These are phyloP conservation scores for Rhododendron williamsianum DNA, from an alignment of 148 eudicot species.

Conservation along the genomic window DNA sequence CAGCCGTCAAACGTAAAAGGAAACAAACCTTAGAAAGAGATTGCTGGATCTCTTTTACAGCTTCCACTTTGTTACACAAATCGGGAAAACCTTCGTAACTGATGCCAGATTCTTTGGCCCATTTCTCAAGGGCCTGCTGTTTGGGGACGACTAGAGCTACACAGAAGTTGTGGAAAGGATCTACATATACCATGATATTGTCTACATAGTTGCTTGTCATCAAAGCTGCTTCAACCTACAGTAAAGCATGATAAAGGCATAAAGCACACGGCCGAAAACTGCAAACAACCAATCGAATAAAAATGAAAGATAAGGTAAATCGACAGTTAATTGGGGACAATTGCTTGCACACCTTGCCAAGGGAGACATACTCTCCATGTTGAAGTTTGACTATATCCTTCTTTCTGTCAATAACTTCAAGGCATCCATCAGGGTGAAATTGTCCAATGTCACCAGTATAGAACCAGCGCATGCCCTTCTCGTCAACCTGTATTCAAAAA, in stretches of 20 bases:
- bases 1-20: not conserved
- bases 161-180: constrained; percentile 80
- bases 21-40: constrained; percentile 67
- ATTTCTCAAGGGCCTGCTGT: constrained; percentile 61
- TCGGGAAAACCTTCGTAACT: constrained; percentile 50
- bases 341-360: constrained; percentile 65
- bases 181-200: constrained; percentile 76
- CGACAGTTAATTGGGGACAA: not conserved
- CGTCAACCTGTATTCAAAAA: constrained; percentile 58
- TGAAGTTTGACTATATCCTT: constrained; percentile 98
- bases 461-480: constrained; percentile 86
- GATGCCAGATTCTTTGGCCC: constrained; percentile 73
- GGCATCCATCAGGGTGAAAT: constrained; percentile 95
- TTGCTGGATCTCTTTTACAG: constrained; percentile 70
- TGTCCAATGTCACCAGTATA: constrained; percentile 92
- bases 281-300: not conserved
- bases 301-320: not conserved
- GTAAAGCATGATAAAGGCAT: not conserved
- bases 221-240: constrained; percentile 88
- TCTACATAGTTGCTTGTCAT: constrained; percentile 66
- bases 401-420: constrained; percentile 92
- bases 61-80: constrained; percentile 69
- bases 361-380: constrained; percentile 95
- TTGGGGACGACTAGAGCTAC: constrained; percentile 80
- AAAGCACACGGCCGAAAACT: not conserved